These are phyloP conservation scores for Aegilops bicornis DNA, from an alignment of 176 grass and related monocot genomes.

Conservation along the genomic window DNA sequence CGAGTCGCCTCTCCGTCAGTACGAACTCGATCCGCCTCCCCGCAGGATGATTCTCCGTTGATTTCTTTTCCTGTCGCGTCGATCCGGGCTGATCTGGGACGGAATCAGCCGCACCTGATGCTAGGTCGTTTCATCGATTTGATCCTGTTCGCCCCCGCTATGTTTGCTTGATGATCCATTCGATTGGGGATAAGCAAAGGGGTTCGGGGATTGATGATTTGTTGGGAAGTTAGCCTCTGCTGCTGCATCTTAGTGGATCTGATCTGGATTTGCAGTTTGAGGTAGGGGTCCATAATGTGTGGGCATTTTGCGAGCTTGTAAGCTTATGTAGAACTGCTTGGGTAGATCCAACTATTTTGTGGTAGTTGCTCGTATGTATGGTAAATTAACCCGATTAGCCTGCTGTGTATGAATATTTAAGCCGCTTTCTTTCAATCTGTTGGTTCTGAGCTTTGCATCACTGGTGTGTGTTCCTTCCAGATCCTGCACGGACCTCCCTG, in stretches of 20 bases:
- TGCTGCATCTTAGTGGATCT: conserved; percentile 5
- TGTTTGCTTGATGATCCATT: no score
- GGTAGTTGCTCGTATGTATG: background rate
- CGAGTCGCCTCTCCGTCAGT: background rate
- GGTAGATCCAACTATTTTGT: background rate
- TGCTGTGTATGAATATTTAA: no score
- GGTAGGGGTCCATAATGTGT: background rate
- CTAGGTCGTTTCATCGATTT: background rate
- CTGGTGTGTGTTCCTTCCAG: no score
- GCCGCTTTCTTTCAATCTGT: no score
- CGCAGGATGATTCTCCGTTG: background rate
- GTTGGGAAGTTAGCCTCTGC: no score
- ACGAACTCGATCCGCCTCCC: conserved; percentile 1
- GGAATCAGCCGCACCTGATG: background rate
- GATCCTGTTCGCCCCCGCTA: background rate
- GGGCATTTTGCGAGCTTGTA: no score
- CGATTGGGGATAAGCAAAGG: no score
- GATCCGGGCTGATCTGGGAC: background rate
- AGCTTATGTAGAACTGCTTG: background rate
- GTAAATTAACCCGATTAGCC: no score
- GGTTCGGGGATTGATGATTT: no score
- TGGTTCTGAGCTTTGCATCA: no score
- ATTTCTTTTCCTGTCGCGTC: background rate
- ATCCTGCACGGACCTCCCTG: no score
- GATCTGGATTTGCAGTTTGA: background rate